Evolutionary conservation across 148 eudicot genomes (phyloP).

Genomic region (Amaranthus palmeri): DNA sequence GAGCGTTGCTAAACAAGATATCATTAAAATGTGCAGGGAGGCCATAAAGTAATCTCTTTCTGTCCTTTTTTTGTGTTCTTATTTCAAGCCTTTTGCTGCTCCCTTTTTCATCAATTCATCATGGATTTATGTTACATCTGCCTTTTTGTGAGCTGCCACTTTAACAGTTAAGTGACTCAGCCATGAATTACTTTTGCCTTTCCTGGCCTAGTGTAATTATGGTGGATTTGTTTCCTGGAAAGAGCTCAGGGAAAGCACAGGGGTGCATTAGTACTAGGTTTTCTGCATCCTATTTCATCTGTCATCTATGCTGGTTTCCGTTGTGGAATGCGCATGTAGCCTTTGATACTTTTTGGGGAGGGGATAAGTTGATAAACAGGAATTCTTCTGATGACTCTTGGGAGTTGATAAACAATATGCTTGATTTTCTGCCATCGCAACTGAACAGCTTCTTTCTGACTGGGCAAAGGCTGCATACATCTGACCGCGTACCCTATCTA

Average conservation of each 20-base stretch:
- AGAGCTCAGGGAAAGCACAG: neutral
- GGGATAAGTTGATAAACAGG: neutral
- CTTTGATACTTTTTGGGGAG: neutral
- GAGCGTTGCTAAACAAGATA: constrained; percentile 71
- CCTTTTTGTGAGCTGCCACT: neutral
- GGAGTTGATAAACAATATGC: no score
- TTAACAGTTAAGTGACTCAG: neutral
- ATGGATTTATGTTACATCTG: neutral
- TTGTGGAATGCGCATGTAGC: neutral
- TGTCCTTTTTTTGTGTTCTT: constrained; percentile 4
- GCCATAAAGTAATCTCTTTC: constrained; percentile 59
- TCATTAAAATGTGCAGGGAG: constrained; percentile 80
- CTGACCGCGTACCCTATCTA: no score
- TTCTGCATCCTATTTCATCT: neutral
- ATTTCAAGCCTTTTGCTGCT: neutral
- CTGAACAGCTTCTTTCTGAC: no score
- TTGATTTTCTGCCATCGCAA: no score
- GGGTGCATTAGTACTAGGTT: neutral
- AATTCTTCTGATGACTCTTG: no score
- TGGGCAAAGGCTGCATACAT: no score
- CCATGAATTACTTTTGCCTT: neutral
- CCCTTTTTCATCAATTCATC: neutral
- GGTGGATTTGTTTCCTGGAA: neutral
- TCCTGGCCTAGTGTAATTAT: neutral
- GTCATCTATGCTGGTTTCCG: no score